phyloP scores from a whole-genome alignment of 1,139 yeast species.

The Saccharomycopsis hybrid region DNA sequence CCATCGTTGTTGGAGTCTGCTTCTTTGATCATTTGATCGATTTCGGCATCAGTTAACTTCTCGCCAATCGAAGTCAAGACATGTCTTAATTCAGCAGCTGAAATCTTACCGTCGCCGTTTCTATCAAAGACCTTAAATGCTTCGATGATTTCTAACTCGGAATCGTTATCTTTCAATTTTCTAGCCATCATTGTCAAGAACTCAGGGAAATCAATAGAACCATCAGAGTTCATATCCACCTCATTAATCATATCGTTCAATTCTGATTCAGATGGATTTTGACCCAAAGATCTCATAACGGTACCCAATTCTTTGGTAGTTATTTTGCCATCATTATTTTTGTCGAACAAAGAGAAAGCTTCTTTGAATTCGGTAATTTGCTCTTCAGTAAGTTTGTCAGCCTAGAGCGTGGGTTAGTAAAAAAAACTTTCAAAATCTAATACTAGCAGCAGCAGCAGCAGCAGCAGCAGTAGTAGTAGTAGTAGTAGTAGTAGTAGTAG shows the following conservation, averaged over 20 bases:
- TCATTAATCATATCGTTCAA: conserved; percentile 95
- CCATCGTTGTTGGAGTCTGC: conserved; percentile 96
- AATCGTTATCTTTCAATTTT: conserved; percentile 92
- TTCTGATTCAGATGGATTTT: conserved; percentile 94
- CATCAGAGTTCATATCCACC: conserved; percentile 92
- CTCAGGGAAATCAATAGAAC: conserved; percentile 88
- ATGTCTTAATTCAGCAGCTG: conserved; percentile 93
- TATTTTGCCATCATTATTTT: conserved; percentile 93
- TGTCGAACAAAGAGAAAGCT: conserved; percentile 94
- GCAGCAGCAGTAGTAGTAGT: no score
- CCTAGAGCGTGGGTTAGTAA: conserved; percentile 31
- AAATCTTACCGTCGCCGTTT: conserved; percentile 94
- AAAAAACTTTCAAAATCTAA: no score
- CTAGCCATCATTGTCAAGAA: conserved; percentile 70
- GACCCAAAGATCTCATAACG: conserved; percentile 96
- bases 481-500: no score
- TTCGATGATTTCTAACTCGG: conserved; percentile 94
- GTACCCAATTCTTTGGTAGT: conserved; percentile 95
- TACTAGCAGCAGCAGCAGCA: no score
- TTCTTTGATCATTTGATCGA: conserved; percentile 92
- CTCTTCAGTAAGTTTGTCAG: conserved; percentile 88
- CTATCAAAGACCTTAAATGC: conserved; percentile 88
- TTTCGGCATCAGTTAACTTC: conserved; percentile 90
- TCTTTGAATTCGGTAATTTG: conserved; percentile 96
- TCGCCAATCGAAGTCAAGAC: conserved; percentile 97